Evolutionary conservation across 805 yeast species (phyloP).

Genomic region (Spathaspora arborariae): DNA sequence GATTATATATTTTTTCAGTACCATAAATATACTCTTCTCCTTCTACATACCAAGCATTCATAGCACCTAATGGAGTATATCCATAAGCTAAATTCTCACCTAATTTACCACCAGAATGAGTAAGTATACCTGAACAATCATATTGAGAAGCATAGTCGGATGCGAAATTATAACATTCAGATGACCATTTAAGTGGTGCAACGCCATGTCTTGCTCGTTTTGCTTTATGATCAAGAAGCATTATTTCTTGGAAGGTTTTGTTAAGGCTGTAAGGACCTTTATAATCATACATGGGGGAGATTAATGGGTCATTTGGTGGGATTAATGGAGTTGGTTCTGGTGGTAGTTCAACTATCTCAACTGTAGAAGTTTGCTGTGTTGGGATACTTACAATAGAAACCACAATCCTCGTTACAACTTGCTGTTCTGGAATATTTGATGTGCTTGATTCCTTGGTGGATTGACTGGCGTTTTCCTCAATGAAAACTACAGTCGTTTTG

Average conservation of each 20-base stretch:
- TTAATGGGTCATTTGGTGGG: not conserved
- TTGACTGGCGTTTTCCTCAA: not conserved
- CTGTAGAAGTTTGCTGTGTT: not conserved
- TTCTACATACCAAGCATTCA: constrained; percentile 40
- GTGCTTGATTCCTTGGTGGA: not conserved
- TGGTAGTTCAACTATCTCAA: not conserved
- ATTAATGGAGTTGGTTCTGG: not conserved
- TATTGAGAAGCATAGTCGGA: constrained; percentile 26
- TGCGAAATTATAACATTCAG: constrained; percentile 27
- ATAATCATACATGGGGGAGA: constrained; percentile 3
- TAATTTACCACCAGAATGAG: constrained; percentile 32
- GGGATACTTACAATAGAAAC: not conserved
- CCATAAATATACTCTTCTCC: constrained; percentile 27
- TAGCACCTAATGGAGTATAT: constrained; percentile 28
- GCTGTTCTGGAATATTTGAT: not conserved
- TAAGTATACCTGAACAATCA: constrained; percentile 31
- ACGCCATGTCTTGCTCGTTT: constrained; percentile 29
- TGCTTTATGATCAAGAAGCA: constrained; percentile 25
- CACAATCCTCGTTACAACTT: not conserved
- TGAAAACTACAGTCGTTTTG: not conserved
- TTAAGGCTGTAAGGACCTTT: constrained; percentile 9
- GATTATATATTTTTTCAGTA: constrained; percentile 25
- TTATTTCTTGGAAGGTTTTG: constrained; percentile 16
- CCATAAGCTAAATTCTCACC: constrained; percentile 42
- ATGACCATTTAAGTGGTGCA: constrained; percentile 29